phyloP scores from a whole-genome alignment of 148 eudicot genomes.

The Arctostaphylos glauca region DNA sequence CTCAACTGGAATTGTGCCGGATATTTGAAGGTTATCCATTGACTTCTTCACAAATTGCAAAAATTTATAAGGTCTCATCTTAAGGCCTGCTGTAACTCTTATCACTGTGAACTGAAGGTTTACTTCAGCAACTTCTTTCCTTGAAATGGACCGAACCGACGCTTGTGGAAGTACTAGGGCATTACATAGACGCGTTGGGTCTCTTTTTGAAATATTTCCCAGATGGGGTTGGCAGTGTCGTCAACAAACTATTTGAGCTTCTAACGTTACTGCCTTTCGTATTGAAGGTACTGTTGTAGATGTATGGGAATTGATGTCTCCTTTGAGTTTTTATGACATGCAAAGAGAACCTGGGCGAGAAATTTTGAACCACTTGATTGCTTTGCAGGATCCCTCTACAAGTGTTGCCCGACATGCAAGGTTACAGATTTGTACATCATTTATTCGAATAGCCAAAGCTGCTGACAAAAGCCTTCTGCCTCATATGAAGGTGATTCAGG shows the following conservation, averaged over 20 bases:
- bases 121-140: constrained; percentile 77
- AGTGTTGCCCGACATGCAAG: constrained; percentile 88
- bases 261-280: constrained; percentile 66
- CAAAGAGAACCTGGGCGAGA: not conserved
- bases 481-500: constrained; percentile 83
- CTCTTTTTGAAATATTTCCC: constrained; percentile 77
- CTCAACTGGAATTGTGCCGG: constrained; percentile 54
- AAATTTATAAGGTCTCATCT: constrained; percentile 8
- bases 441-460: constrained; percentile 91
- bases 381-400: constrained; percentile 84
- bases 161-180: constrained; percentile 85
- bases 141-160: constrained; percentile 87
- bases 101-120: constrained; percentile 51
- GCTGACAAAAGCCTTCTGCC: constrained; percentile 83
- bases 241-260: constrained; percentile 92
- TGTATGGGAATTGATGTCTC: constrained; percentile 7
- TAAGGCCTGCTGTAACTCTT: constrained; percentile 28
- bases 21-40: constrained; percentile 69
- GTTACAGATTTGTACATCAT: constrained; percentile 94
- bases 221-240: constrained; percentile 76
- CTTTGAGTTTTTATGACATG: not conserved
- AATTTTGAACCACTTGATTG: constrained; percentile 13
- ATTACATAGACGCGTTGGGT: constrained; percentile 84
- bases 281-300: constrained; percentile 51
- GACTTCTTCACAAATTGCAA: constrained; percentile 10